Base-by-base conservation (phyloP, 192 early-diverging fungal species). In the Dissophora ornata region DNA sequence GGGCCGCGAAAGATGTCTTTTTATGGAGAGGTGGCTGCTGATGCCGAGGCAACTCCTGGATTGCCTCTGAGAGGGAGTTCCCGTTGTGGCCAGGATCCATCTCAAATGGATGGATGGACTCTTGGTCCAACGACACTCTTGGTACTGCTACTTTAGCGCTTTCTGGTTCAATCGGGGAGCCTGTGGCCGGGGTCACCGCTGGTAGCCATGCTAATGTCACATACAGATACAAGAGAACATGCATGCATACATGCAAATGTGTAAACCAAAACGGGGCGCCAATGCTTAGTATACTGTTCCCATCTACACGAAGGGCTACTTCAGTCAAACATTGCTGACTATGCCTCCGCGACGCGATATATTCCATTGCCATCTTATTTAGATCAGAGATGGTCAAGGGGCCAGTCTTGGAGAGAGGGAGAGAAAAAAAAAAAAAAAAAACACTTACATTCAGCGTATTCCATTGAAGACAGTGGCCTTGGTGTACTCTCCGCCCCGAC, bases 371-470 rank as follows among this genome's bases (percentile, higher is more conserved):
- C n/a, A n/a, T n/a, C n/a, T n/a, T n/a, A n/a, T n/a, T n/a, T n/a
- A n/a, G n/a, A n/a, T n/a, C n/a, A n/a, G n/a, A n/a, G n/a, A n/a
- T n/a, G n/a, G n/a, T n/a, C n/a, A n/a, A 36, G 12, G 19, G 34
- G 34, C 19, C 0, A 36, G 24, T 45, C 16, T 26, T 29, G 25
- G 9, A 22, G 6, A 15, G 11, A 12, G 57, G 24, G 10, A 33
- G 13, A 46, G 19, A 38, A 15, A 38, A 40, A 6, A 13, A 42
- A 2, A 7, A 8, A 54, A 44, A 9, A 22, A 40, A 13, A 38
- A 38, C 7, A 25, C 71, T 75, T 75, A 75, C 71, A 75, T 55
- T 75, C 71, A 49, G 63, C 71, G 24, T 60, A 59, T 54, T 75
- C 71, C 71, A 75, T 75, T 12, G 71, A 75, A 5, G 71, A 75